Evolutionary conservation across 352 stramenopile genomes (phyloP).

Genomic region (Phytophthora tentaculata): DNA sequence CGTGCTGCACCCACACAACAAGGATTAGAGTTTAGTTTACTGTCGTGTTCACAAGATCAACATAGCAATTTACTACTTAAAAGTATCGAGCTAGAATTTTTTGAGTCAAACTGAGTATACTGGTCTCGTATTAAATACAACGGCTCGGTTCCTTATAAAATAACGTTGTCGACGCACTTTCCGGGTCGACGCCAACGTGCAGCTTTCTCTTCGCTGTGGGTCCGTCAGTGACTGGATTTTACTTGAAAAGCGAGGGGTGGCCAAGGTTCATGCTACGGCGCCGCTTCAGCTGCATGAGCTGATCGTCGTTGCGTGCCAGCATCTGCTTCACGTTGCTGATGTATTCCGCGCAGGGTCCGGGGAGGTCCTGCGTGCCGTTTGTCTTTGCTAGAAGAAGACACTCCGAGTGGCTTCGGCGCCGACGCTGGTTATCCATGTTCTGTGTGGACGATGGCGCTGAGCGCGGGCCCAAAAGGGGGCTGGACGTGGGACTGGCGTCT

Average conservation of each 20-base stretch:
- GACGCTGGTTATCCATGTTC: slow-evolving; percentile 48
- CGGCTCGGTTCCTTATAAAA: slow-evolving; percentile 41
- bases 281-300: slow-evolving; percentile 50
- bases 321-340: slow-evolving; percentile 89
- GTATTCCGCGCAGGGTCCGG: slow-evolving; percentile 82
- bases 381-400: slow-evolving; percentile 79
- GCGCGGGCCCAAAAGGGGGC: slow-evolving; percentile 27
- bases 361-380: slow-evolving; percentile 55
- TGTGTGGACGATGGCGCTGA: slow-evolving; percentile 44
- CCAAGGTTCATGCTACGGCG: slow-evolving; percentile 71
- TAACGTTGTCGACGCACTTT: slow-evolving; percentile 27
- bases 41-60: too few relatives aligned
- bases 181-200: slow-evolving; percentile 15
- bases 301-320: slow-evolving; percentile 69
- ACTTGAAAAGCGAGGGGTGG: slow-evolving; percentile 62
- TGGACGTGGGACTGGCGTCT: slow-evolving; percentile 22
- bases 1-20: slow-evolving; percentile 17
- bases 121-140: slow-evolving; percentile 50
- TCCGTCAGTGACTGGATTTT: slow-evolving; percentile 4
- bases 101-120: slow-evolving; percentile 23
- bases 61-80: too few relatives aligned
- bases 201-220: slow-evolving; percentile 12
- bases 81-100: too few relatives aligned
- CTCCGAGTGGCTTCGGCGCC: slow-evolving; percentile 81
- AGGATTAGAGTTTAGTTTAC: neutral